Percentiles rank a stretch among this genome's conserved stretches.
These are phyloP conservation scores for Pouteria glomerata DNA, from an alignment of 148 eudicot species.

Conservation along the genomic window DNA sequence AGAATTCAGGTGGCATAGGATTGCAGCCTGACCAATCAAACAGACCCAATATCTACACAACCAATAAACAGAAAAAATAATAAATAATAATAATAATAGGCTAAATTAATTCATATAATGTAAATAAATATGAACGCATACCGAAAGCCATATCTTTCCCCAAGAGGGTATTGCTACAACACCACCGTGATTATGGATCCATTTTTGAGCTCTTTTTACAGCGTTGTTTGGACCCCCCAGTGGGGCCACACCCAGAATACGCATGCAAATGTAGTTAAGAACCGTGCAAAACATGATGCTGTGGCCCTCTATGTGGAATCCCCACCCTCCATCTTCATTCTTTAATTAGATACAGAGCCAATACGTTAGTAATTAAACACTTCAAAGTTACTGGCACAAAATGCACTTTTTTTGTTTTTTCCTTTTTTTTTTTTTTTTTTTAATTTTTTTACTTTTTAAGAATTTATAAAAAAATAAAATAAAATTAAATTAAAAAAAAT, in stretches of 20 bases:
- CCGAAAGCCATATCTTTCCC: neutral
- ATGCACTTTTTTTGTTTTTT: no score
- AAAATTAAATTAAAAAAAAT: no score
- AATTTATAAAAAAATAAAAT: no score
- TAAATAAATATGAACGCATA: neutral
- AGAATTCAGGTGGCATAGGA: constrained; percentile 34
- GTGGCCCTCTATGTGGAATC: neutral
- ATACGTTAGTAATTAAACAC: no score
- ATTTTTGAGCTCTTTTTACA: neutral
- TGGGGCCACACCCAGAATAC: neutral
- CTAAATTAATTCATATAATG: neutral
- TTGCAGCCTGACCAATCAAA: constrained; percentile 38
- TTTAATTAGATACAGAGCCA: no score
- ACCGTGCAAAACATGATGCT: neutral
- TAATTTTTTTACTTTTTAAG: no score
- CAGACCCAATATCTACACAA: constrained; percentile 29
- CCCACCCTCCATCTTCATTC: constrained; percentile 3
- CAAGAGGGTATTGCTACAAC: neutral
- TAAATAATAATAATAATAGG: neutral
- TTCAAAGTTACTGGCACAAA: no score
- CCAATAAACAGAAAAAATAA: no score
- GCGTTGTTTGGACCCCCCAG: neutral
- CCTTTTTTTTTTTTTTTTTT: no score
- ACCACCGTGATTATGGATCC: neutral
- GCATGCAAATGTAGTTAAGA: neutral